Evolutionary conservation across 148 eudicot genomes (phyloP), one percentile per base, ranked within the genome.

Genomic region (Limonium bicolor): DNA sequence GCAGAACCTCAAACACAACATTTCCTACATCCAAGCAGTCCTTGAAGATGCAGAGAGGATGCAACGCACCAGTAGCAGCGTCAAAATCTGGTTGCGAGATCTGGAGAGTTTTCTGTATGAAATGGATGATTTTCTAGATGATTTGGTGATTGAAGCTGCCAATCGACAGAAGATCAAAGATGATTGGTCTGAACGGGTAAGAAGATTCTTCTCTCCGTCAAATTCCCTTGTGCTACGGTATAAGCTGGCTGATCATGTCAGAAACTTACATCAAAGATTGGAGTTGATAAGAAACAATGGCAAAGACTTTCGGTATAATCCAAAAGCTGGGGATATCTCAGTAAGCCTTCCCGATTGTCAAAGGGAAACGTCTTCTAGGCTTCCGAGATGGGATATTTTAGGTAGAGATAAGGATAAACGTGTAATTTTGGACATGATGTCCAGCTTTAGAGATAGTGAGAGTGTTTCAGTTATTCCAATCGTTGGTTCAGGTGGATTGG

Each of bases 401-500:
- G 67, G 66, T 3, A 50, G 66, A 26, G 60, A 49, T 18, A 34
- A 36, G 1, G 66, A 62, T 7, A 37, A 19, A 20, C 20, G 26
- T 7, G 31, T 15, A 8, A 33, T 54, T 13, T 11, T 62, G 15
- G 30, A 49, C 35, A 27, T 32, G 35, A 36, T 62, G 35, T 27
- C 27, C 5, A 26, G 14, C 8, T 7, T 11, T 17, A 24, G 32
- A 13, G 9, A 45, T 5, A n/a, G 13, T 2, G 46, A 38, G 4
- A 11, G 31, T 13, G 41, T 56, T 9, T 19, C 37, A 27, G 36
- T 54, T 7, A 15, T 59, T 10, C 36, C 46, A 6, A 53, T 53
- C 9, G 50, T 53, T 11, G 64, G 70, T 4, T 26, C 47, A 10
- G 63, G 59, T 10, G 69, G 69, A 16, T 20, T 64, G 14, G 68